Conservation (phyloP, 192 early-diverging fungal species). For the Backusella parvicylindrica region DNA sequence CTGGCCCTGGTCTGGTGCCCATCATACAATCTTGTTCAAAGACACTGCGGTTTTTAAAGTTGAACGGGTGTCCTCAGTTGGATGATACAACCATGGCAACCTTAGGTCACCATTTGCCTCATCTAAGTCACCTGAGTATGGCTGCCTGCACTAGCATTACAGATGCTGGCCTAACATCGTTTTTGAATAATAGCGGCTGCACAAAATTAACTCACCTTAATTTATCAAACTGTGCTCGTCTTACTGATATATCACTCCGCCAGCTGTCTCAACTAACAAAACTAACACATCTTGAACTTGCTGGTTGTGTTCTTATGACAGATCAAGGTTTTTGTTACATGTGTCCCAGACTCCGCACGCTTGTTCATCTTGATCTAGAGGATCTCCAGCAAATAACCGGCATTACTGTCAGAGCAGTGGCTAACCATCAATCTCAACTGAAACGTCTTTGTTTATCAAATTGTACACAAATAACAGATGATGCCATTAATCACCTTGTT, state of each 20-base stretch:
- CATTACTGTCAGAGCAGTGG: constrained; percentile 24
- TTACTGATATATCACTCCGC: constrained; percentile 37
- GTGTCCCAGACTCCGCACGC: constrained; percentile 12
- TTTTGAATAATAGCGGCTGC: constrained; percentile 13
- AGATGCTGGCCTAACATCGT: constrained; percentile 33
- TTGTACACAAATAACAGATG: constrained; percentile 38
- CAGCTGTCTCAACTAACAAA: constrained; percentile 30
- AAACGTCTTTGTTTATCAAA: constrained; percentile 35
- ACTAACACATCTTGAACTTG: constrained; percentile 46
- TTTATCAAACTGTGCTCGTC: constrained; percentile 38
- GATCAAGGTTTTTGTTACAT: constrained; percentile 41
- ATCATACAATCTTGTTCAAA: constrained; percentile 37
- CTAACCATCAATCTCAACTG: constrained; percentile 25
- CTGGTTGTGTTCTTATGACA: constrained; percentile 38
- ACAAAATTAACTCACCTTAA: constrained; percentile 34
- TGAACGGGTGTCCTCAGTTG: constrained; percentile 42
- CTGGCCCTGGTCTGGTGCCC: constrained; percentile 32
- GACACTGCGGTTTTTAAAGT: constrained; percentile 30
- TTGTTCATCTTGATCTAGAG: constrained; percentile 37
- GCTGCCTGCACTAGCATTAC: constrained; percentile 39
- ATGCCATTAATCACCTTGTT: constrained; percentile 30
- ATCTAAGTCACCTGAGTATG: constrained; percentile 41
- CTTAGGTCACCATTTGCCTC: constrained; percentile 37
- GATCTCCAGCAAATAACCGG: constrained; percentile 31
- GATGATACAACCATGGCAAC: constrained; percentile 41